Conservation (phyloP, 176 grass and related monocot species). For the Bonia amplexicaulis region DNA sequence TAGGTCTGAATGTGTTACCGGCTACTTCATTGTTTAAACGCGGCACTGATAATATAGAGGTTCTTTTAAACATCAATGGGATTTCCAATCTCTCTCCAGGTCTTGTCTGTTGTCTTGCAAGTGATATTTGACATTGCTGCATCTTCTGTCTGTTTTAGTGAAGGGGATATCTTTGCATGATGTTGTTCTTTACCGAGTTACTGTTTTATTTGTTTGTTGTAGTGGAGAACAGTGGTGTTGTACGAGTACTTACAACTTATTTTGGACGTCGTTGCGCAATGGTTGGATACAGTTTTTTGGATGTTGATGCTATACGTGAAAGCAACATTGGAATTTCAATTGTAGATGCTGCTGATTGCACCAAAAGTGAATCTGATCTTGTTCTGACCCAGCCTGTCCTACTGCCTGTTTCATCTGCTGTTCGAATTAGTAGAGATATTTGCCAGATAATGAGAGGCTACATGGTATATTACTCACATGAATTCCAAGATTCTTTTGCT, state of each 20-base stretch:
- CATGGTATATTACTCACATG: background rate
- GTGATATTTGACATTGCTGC: background rate
- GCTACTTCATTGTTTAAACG: background rate
- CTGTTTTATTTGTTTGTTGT: background rate
- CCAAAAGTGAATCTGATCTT: conserved; percentile 27
- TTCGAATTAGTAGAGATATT: conserved; percentile 7
- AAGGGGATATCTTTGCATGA: background rate
- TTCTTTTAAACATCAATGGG: background rate
- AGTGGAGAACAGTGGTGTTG: background rate
- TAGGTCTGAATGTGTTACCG: background rate
- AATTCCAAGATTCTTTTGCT: background rate
- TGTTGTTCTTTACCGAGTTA: background rate
- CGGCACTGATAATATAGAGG: background rate
- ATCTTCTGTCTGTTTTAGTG: background rate
- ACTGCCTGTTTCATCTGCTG: background rate
- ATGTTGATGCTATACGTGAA: conserved; percentile 1
- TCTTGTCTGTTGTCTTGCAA: background rate
- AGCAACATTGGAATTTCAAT: conserved; percentile 14
- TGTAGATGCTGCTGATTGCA: conserved; percentile 14
- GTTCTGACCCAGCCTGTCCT: background rate
- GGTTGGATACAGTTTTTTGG: conserved; percentile 6
- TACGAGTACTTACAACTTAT: background rate
- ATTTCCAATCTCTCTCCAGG: background rate
- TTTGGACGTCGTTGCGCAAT: conserved; percentile 5
- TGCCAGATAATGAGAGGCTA: conserved; percentile 11